Base-by-base conservation (phyloP, 352 stramenopile species). In the Globisporangium nunn region DNA sequence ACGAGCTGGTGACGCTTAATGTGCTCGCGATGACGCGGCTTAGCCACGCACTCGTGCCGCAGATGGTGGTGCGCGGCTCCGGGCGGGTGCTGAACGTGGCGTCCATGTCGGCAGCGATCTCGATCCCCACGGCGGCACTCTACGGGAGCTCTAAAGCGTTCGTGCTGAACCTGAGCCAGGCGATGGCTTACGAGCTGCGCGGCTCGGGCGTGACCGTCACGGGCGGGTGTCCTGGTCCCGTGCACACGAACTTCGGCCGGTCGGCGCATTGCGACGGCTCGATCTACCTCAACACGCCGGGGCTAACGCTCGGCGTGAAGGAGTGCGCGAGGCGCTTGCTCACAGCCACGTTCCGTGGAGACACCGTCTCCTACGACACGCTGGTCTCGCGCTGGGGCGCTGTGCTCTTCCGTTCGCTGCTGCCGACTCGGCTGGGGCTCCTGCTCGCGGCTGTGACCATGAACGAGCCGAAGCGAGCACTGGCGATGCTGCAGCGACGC, bases 31-130 rank as follows among this genome's bases (percentile, higher is more conserved):
- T 81, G 56, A 64, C 87, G 11, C 68, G 72, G n/a, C 54, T 93
- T 58, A 89, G 74, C 31, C 70, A 72, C 39, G 67, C 71, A 3
- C 64, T 96, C 18, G 56, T 91, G 28, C 78, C 84, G 40, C 68
- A 81, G 50, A 96, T 96, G 87, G 62, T 81, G 2, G 60, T 74
- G 55, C 74, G 86, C 17, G 71, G 78, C 35, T 51, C 76, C 35
- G 87, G 85, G 2, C 79, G 83, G 40, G 72, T 96, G 31, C 63
- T 96, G 39, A 95, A 95, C 62, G 78, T 96, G 28, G 81, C 77
- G 33, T 91, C 82, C 28, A 67, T 92, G 8, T 70, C 72, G 0
- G 74, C 66, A 2, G 59, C 72, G 4, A 62, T 73, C 53, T 66
- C 78, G 2, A 73, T 88, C 44, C 82, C 85, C 37, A 74, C 64